phyloP scores from a whole-genome alignment of 2,329 filamentous ascomycete species.

The Fusarium albidum region DNA sequence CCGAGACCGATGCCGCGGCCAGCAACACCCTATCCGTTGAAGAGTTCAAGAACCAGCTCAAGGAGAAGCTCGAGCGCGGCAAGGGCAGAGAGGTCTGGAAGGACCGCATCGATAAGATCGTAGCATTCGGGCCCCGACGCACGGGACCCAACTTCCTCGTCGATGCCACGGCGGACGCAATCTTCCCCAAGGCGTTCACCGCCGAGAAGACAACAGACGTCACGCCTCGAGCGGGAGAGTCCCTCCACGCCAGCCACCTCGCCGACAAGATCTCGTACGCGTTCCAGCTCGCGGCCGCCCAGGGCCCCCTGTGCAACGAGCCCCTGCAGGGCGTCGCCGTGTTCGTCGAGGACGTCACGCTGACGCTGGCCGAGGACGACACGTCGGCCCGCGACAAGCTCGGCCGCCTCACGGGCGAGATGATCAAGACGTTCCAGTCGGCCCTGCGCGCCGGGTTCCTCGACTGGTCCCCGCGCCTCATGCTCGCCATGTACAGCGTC shows the following conservation, averaged over 20 bases:
- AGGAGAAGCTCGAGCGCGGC: conserved; percentile 71
- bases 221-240: conserved; percentile 54
- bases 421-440: conserved; percentile 88
- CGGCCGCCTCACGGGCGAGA: conserved; percentile 87
- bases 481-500: conserved; percentile 97
- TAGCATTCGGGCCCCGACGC: conserved; percentile 87
- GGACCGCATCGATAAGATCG: conserved; percentile 78
- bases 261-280: conserved; percentile 91
- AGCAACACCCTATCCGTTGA: conserved; percentile 71
- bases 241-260: conserved; percentile 71
- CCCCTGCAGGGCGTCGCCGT: conserved; percentile 93
- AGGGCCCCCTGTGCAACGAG: conserved; percentile 91
- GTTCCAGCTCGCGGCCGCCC: conserved; percentile 89
- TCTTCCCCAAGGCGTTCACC: conserved; percentile 75
- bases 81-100: conserved; percentile 81
- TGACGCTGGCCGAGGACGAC: conserved; percentile 64
- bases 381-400: conserved; percentile 70
- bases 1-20: conserved; percentile 66
- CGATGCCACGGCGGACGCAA: conserved; percentile 77
- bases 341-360: conserved; percentile 80
- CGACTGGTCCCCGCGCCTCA: conserved; percentile 94
- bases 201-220: conserved; percentile 43
- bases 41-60: conserved; percentile 81
- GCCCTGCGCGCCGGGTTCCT: conserved; percentile 87
- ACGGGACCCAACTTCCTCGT: conserved; percentile 90